Base-by-base conservation (phyloP, 768 basidiomycete genomes). In the Pisolithus microcarpus region DNA sequence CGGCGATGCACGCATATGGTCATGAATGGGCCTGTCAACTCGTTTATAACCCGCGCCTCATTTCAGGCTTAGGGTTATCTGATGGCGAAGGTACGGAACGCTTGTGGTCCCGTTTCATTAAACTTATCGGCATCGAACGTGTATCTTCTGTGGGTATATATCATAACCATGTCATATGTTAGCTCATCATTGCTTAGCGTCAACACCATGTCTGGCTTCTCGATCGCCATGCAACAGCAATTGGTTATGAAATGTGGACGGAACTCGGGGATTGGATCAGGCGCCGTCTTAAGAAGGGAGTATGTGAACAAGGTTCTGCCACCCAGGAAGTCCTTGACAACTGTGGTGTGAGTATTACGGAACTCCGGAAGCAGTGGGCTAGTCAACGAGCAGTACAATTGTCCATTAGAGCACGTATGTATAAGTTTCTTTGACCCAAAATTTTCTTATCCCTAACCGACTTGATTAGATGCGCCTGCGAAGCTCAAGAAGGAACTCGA, bases 1-100 rank as follows among this genome's bases (percentile, higher is more conserved):
- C 64, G 7, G 70, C 66, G 0, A 68, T 74, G 65, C 73, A 75
- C 53, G 69, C 70, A 0, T 72, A 70, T 46, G 67, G 64, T 16
- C 72, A 72, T 46, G 61, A 70, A 43, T 72, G 68, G 70, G 53
- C 65, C 60, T 52, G 54, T 36, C 54, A 55, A 36, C 46, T 55
- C 1, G 24, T 50, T 2, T 56, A 42, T 28, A 53, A 53, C 26
- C 52, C 52, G 0, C 34, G 19, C 2, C 30, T 56, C 15, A 9
- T 16, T 1, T 7, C 38, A 8, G 52, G 55, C 3, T 38, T 53
- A 11, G 49, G 55, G 2, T 36, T 56, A 5, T 46, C 52, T 7
- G 36, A 56, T 34, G 49, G 52, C 15, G 45, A 53, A 43, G 55
- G 55, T 5, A 53, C 46, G 7, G 48, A 56, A 8, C 16, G 46